Conservation (phyloP, 2,329 filamentous ascomycete genomes). For the Colletotrichum brevisporum region DNA sequence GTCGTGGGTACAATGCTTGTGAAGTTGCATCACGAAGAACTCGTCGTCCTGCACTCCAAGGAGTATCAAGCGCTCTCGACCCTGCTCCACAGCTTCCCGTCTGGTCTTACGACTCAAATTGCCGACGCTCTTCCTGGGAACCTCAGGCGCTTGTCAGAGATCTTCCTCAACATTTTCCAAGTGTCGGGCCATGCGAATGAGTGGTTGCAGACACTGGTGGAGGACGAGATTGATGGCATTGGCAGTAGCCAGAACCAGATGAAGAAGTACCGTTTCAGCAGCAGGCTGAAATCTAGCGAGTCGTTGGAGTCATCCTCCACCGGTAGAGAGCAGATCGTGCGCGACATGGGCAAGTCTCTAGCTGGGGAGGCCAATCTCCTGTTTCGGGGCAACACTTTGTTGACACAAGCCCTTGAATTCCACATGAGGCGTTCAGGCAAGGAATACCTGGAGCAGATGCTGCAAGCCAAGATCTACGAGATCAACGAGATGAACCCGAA, state of each 20-base stretch:
- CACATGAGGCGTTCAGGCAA: constrained; percentile 96
- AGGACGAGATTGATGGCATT: constrained; percentile 96
- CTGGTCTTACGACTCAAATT: constrained; percentile 87
- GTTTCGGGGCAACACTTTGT: constrained; percentile 93
- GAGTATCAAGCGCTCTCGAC: constrained; percentile 89
- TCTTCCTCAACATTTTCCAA: constrained; percentile 94
- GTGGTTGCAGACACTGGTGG: constrained; percentile 93
- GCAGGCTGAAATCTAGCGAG: constrained; percentile 79
- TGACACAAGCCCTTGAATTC: constrained; percentile 93
- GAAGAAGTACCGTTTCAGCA: constrained; percentile 80
- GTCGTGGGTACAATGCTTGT: constrained; percentile 87
- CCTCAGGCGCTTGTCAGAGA: constrained; percentile 85
- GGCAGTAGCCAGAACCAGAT: constrained; percentile 81
- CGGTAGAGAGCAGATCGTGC: constrained; percentile 79
- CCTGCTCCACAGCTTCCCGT: constrained; percentile 86
- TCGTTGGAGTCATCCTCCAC: constrained; percentile 71
- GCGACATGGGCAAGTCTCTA: constrained; percentile 83
- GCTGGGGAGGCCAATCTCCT: constrained; percentile 93
- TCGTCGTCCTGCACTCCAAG: constrained; percentile 86
- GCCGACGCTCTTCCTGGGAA: constrained; percentile 83
- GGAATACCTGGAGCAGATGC: constrained; percentile 89
- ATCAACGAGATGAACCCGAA: constrained; percentile 93
- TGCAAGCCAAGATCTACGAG: constrained; percentile 87
- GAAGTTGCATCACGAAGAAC: constrained; percentile 86
- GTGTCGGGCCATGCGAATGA: constrained; percentile 87